These are phyloP conservation scores for Truncatella angustata DNA, from an alignment of 2,329 filamentous ascomycete genomes.

Conservation along the genomic window DNA sequence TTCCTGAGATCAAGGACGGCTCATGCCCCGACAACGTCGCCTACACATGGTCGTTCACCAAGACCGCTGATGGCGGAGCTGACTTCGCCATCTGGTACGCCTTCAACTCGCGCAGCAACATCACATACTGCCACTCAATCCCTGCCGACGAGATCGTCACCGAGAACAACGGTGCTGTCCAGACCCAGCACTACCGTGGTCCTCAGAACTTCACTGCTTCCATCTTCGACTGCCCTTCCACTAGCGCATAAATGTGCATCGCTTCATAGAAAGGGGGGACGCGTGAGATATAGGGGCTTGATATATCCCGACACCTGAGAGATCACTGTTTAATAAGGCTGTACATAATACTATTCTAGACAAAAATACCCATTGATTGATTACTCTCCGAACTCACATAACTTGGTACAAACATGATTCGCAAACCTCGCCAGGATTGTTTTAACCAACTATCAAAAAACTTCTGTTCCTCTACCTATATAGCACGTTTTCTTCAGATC, in stretches of 20 bases:
- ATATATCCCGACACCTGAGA: too few species aligned
- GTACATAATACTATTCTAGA: too few species aligned
- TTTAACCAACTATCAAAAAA: too few species aligned
- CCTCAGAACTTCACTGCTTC: constrained; percentile 11
- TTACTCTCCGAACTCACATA: too few species aligned
- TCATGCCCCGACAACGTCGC: constrained; percentile 11
- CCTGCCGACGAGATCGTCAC: constrained; percentile 9
- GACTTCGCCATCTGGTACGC: constrained; percentile 15
- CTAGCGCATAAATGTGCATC: neutral
- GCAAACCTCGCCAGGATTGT: too few species aligned
- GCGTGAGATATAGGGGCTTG: too few species aligned
- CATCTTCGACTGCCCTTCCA: constrained; percentile 12
- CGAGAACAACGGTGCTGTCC: constrained; percentile 12
- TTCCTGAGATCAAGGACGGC: constrained; percentile 8
- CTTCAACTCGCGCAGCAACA: constrained; percentile 15
- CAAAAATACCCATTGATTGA: too few species aligned
- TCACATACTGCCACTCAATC: constrained; percentile 16
- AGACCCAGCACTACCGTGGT: constrained; percentile 12
- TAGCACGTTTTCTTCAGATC: too few species aligned
- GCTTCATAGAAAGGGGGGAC: too few species aligned
- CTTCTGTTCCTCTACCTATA: too few species aligned
- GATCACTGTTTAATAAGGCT: too few species aligned
- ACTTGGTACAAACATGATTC: too few species aligned
- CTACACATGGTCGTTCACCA: constrained; percentile 14
- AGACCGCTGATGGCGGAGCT: constrained; percentile 7